Evolutionary conservation across 2,329 filamentous ascomycete genomes (phyloP), one percentile per base, ranked within the genome.

Genomic region (Colletotrichum brevisporum): DNA sequence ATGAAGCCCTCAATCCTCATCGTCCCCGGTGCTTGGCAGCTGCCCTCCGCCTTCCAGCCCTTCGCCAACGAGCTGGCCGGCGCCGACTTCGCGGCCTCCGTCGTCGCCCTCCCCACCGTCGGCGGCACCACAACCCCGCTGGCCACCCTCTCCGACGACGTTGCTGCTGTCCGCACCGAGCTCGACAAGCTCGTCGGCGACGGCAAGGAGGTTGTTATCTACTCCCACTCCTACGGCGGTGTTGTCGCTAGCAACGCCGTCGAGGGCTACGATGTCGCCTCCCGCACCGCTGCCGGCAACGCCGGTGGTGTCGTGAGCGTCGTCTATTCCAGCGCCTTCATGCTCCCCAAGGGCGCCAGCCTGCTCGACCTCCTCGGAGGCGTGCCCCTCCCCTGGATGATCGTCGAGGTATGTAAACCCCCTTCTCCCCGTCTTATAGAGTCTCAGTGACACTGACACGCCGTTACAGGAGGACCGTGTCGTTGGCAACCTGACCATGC

Each of bases 191-290:
- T 83, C 15, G 72, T 76, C 6, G 76, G 78, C 27, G 63, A 74
- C 2, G 79, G 79, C 16, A 81, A 82, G 59, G 76, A 84, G 36
- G 78, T 85, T 8, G 72, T 85, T 1, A 76, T 85, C 4, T 72
- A 82, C 8, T 76, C 78, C 9, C 83, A 86, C 71, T 84, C 81
- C 2, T 85, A 83, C 74, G 79, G 80, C 16, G 83, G 83, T 16
- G 74, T 83, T 0, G 75, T 83, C 1, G 79, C 77, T 6, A 76
- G 77, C 43, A 80, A 79, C 55, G 83, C 80, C 0, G 73, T 84
- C 3, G 72, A 75, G 18, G 80, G 80, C 1, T 74, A 81, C 4
- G 76, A 78, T 1, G 76, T 81, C 53, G 76, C 75, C 27, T 72
- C 79, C 21, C 76, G 82, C 9, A 69, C 73, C 31, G 70, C 67